phyloP scores from a whole-genome alignment of 2,329 filamentous ascomycete genomes.

The Paraphoma sp. region DNA sequence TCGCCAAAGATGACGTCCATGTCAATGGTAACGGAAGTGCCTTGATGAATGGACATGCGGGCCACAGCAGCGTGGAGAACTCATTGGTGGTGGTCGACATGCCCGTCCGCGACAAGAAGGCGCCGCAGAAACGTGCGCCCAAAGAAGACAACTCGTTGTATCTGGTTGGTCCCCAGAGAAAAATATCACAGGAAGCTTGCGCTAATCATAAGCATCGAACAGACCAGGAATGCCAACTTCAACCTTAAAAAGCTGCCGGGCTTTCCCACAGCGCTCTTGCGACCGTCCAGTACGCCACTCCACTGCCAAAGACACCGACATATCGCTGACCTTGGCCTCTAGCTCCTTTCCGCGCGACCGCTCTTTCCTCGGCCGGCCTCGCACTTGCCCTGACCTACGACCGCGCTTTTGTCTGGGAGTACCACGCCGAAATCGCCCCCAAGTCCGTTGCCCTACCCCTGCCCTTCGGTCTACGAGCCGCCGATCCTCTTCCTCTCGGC shows the following conservation, averaged over 20 bases:
- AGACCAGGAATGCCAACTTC: conserved; percentile 87
- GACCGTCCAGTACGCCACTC: conserved; percentile 66
- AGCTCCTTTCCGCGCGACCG: conserved; percentile 48
- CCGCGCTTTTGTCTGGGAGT: conserved; percentile 90
- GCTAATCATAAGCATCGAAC: conserved; percentile 12
- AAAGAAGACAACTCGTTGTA: conserved; percentile 73
- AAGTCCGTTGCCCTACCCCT: conserved; percentile 78
- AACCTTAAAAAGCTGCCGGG: conserved; percentile 84
- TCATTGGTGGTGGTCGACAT: conserved; percentile 45
- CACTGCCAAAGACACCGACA: conserved; percentile 8
- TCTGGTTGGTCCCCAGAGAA: conserved; percentile 60
- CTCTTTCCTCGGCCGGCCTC: conserved; percentile 69
- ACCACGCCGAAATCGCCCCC: conserved; percentile 69
- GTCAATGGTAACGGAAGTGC: conserved; percentile 42
- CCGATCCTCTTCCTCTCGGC: conserved; percentile 80
- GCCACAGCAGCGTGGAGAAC: conserved; percentile 34
- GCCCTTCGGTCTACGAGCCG: conserved; percentile 72
- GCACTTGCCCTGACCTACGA: conserved; percentile 81
- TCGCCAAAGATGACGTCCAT: conserved; percentile 29
- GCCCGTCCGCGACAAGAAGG: conserved; percentile 50
- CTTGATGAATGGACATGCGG: conserved; percentile 41
- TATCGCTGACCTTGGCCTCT: conserved; percentile 21
- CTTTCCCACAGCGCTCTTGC: conserved; percentile 77
- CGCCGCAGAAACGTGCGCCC: conserved; percentile 58
- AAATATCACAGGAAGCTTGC: not conserved